Evolutionary conservation across 108 stramenopile genomes (phyloP), one percentile per base, ranked within the genome.

Genomic region (Chaetoceros tenuissimus): DNA sequence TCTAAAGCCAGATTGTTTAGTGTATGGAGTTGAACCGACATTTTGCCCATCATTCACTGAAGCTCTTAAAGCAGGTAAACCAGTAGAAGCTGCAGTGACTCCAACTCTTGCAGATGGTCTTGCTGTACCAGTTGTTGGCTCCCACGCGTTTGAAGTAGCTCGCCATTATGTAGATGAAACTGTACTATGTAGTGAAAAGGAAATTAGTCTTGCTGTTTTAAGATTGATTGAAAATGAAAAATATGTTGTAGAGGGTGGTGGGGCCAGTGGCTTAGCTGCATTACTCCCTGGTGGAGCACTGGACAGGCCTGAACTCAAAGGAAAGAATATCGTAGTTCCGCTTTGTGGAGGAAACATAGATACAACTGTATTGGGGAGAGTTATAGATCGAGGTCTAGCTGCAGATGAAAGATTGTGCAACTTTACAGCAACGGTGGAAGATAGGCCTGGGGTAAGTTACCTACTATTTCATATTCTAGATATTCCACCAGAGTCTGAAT

Each of bases 301-400:
- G 21, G 84, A 92, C 74, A 76, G 79, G 2, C 63, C 84, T 2
- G 90, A 87, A 18, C 57, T 94, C 2, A 85, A 87, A 57, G 94
- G 87, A 18, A 96, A 96, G 55, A 96, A 92, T 45, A 91, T 98
- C 57, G 94, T 95, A 40, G 76, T 98, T 2, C 94, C 94, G 16
- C 65, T 98, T 19, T 98, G 97, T 68, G 97, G 97, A 19, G 97
- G 97, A 18, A 98, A 98, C 75, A 94, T 98, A 63, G 97, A 98
- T 61, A 94, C 92, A 22, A 90, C 95, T 21, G 88, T 92, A 2
- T 67, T 98, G 1, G 93, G 93, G 17, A 67, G 97, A 2, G 93
- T 95, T 25, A 68, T 97, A 45, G 96, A 97, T 53, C 81, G 97
- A 25, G 97, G 97, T 24, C 68, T 98, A 28, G 94, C 97, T 13